Base-by-base conservation (phyloP, 371 early-diverging fungal genomes). In the Apophysomyces elegans region DNA sequence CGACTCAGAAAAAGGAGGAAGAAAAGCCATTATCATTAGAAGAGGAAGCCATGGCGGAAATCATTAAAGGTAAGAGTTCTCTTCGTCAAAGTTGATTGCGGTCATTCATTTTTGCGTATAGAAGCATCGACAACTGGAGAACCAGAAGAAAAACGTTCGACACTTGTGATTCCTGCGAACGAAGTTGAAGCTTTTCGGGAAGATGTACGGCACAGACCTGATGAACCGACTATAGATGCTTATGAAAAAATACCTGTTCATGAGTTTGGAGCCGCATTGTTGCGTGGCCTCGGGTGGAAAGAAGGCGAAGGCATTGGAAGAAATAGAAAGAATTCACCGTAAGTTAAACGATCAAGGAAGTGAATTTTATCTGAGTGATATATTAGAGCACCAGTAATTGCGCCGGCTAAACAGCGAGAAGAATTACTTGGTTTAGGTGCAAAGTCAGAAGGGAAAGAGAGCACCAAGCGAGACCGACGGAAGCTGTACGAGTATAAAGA, bases 221-320 rank as follows among this genome's bases (percentile, higher is more conserved):
- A 88, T 41, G 88, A 92, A 61, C 74, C 90, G 0, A 84, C 89
- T 0, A 74, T 92, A 65, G 94, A 92, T 4, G 91, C 92, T 50
- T 97, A 96, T 66, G 93, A 91, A 45, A 76, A 86, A 0, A 87
- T 95, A 0, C 95, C 97, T 4, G 90, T 97, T 0, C 93, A 94
- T 56, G 90, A 91, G 57, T 96, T 96, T 84, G 97, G 97, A 0
- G 87, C 87, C 0, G 96, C 96, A 0, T 73, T 96, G 63, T 72
- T 97, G 59, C 84, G 95, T 37, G 96, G 96, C 1, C 92, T 97
- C 90, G 97, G 97, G 1, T 96, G 96, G 96, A 87, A 81, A 46
- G 90, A 91, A 54, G 93, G 93, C 35, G 80, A 86, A 63, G 82
- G 84, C 1, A 84, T 91, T 18, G 92, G 92, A 16, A 81, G 75